Evolutionary conservation across 441 rosid genomes (phyloP), one percentile per base, ranked within the genome.

Genomic region (Syzygium syzygioides): DNA sequence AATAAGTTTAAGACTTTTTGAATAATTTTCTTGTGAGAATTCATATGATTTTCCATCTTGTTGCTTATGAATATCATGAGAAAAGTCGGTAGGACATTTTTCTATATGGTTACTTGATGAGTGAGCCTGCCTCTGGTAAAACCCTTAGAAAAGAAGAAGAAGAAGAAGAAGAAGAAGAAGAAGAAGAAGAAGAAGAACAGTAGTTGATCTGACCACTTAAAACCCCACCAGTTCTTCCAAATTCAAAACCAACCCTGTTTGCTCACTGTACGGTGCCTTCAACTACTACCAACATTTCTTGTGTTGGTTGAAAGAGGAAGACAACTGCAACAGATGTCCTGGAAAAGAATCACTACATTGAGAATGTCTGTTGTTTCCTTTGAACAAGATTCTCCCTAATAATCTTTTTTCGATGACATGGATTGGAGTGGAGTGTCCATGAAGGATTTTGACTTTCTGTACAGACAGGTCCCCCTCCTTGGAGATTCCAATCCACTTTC

Each of bases 321-420:
- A 92, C 94, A 92, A 90, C 59, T 86, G 91, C 94, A 88, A 91
- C 90, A 66, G 64, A 88, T 93, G 92, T 87, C 88, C 90, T 84
- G 19, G 91, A 92, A 93, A 92, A 79, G 83, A 41, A 37, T 41
- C 52, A 4, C 50, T 79, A 59, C 89, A 89, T 88, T 79, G 59
- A 91, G 94, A 91, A 94, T 94, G 92, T 94, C 89, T 93, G 91
- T 91, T 93, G 91, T 91, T 92, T 87, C 85, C 83, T 87, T 87
- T 34, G 20, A 59, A 60, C 89, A 86, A 85, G 62, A 83, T 89
- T 88, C 79, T 62, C 56, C 80, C 88, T 89, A 60, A 87, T 89
- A 60, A 28, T 89, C 80, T 25, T 6, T 23, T n/a, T 89, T 91
- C 85, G 85, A 34, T 85, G 89, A 32, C 66, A 68, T 32, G 55